Evolutionary conservation across 257 asterid genomes (phyloP).

Genomic region (Eustoma russellianum): DNA sequence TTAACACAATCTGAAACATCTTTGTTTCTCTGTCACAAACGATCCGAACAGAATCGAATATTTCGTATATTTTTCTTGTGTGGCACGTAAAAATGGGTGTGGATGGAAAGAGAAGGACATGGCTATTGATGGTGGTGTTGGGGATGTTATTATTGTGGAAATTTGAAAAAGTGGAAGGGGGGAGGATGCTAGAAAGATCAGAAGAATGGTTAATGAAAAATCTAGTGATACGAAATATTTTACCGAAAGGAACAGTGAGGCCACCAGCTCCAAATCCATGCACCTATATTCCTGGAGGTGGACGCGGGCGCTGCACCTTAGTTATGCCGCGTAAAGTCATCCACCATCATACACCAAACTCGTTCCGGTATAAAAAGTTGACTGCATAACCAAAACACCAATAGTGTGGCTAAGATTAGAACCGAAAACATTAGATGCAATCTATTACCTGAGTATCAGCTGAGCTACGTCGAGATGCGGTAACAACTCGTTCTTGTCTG

Average conservation of each 20-base stretch:
- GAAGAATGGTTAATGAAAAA: conserved; percentile 19
- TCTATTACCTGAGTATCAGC: no score
- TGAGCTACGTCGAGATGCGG: no score
- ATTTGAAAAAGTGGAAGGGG: conserved; percentile 10
- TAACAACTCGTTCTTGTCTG: no score
- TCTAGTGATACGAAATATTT: conserved; percentile 28
- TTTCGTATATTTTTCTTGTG: no score
- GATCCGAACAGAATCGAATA: no score
- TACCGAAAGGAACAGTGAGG: conserved; percentile 34
- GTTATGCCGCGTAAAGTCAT: background rate
- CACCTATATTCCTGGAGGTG: conserved; percentile 39
- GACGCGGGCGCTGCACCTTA: conserved; percentile 39
- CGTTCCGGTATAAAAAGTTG: no score
- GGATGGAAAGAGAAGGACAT: background rate
- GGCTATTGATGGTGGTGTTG: background rate
- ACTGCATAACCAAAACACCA: no score
- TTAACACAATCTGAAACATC: no score
- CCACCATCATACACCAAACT: no score
- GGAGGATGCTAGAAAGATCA: conserved; percentile 18
- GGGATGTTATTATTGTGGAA: background rate
- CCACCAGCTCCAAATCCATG: conserved; percentile 39
- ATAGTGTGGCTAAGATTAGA: no score
- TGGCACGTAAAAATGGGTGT: conserved; percentile 2
- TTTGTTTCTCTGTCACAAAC: no score
- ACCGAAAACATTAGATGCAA: no score